These are phyloP conservation scores for Diaporthe eres DNA, from an alignment of 2,329 filamentous ascomycete species.

Conservation along the genomic window DNA sequence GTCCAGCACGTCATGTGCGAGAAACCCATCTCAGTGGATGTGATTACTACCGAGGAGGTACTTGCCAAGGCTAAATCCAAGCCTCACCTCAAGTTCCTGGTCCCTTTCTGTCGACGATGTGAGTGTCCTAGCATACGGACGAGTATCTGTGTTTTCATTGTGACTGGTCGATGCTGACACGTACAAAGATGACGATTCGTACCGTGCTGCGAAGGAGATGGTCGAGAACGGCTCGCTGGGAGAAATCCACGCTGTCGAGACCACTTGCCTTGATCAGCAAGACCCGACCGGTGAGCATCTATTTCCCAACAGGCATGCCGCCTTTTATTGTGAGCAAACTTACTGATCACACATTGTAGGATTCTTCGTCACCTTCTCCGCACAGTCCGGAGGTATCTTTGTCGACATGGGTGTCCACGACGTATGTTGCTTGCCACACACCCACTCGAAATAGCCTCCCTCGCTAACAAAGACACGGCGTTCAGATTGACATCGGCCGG, in stretches of 20 bases:
- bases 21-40: constrained; percentile 45
- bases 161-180: neutral
- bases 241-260: constrained; percentile 45
- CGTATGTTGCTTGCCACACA: too few species aligned
- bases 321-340: too few species aligned
- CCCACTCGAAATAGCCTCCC: too few species aligned
- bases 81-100: constrained; percentile 44
- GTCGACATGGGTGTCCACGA: constrained; percentile 21
- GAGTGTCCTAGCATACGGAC: constrained; percentile 7
- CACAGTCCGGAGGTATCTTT: constrained; percentile 13
- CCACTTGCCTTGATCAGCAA: constrained; percentile 45
- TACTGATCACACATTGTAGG: neutral
- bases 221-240: constrained; percentile 45
- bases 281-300: constrained; percentile 43
- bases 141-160: fast-evolving
- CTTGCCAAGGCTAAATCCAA: constrained; percentile 42
- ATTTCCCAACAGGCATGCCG: neutral
- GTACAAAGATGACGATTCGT: neutral
- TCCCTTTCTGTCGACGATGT: constrained; percentile 44
- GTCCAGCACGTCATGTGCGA: constrained; percentile 46
- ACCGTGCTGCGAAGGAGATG: constrained; percentile 1
- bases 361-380: constrained; percentile 15
- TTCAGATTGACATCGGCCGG: constrained; percentile 47
- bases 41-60: constrained; percentile 44
- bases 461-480: too few species aligned